Conservation (phyloP, 352 stramenopile species). For the Phytophthora citrophthora region DNA sequence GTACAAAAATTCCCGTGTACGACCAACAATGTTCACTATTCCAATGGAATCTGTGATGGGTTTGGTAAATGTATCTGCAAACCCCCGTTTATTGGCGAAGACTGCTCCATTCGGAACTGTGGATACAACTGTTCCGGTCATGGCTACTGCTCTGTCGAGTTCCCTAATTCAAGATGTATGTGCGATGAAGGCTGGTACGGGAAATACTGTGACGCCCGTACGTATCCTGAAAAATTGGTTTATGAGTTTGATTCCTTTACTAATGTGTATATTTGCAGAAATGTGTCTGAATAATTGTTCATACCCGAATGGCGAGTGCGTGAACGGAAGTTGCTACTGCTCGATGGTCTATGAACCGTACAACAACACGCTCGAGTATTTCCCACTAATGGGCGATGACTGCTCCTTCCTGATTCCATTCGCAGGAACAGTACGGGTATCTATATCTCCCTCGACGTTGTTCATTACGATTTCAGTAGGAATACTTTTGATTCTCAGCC, state of each 20-base stretch:
- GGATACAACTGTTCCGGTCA: constrained; percentile 91
- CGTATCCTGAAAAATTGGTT: constrained; percentile 16
- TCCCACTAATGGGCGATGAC: constrained; percentile 83
- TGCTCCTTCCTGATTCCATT: constrained; percentile 86
- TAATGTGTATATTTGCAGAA: constrained; percentile 29
- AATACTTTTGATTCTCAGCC: constrained; percentile 15
- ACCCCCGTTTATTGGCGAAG: constrained; percentile 92
- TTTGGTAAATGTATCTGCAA: constrained; percentile 96
- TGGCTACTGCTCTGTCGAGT: constrained; percentile 96
- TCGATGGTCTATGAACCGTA: constrained; percentile 94
- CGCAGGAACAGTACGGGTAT: constrained; percentile 32
- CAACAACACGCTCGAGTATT: constrained; percentile 90
- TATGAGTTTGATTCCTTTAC: background rate
- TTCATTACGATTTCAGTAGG: constrained; percentile 4
- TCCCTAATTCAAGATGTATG: constrained; percentile 94
- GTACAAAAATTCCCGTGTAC: constrained; percentile 92
- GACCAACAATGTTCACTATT: constrained; percentile 85
- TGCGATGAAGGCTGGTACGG: constrained; percentile 96
- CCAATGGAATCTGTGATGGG: constrained; percentile 95
- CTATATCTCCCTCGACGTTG: constrained; percentile 10
- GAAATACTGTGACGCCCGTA: constrained; percentile 91
- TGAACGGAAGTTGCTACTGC: constrained; percentile 93
- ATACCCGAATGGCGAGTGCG: constrained; percentile 95
- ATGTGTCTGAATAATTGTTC: constrained; percentile 98
- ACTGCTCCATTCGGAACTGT: constrained; percentile 95